phyloP scores from a whole-genome alignment of 140 eudicot species.

The Bidens hawaiensis region DNA sequence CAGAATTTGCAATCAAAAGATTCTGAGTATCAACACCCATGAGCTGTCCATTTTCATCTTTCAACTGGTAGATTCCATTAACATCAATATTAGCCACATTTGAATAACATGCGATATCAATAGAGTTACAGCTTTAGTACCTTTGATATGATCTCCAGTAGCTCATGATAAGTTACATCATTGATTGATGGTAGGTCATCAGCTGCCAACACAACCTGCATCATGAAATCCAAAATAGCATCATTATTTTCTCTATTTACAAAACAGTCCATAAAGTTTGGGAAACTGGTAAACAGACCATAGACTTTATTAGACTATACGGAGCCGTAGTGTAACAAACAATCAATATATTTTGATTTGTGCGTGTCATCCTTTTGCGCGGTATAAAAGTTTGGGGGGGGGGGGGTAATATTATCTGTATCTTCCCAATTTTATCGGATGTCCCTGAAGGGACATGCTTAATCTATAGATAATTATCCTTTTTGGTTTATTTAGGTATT shows the following conservation, averaged over 20 bases:
- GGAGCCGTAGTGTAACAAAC: too few relatives aligned
- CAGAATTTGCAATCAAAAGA: slow-evolving; percentile 90
- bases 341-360: too few relatives aligned
- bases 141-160: slow-evolving; percentile 74
- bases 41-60: slow-evolving; percentile 86
- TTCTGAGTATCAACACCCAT: slow-evolving; percentile 87
- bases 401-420: too few relatives aligned
- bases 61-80: slow-evolving; percentile 48
- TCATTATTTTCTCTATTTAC: too few relatives aligned
- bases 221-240: background rate
- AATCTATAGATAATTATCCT: background rate
- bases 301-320: too few relatives aligned
- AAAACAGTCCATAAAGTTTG: too few relatives aligned
- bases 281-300: too few relatives aligned
- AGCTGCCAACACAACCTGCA: slow-evolving; percentile 95
- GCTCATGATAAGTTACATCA: slow-evolving; percentile 81
- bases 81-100: slow-evolving; percentile 4
- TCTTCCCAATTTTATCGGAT: too few relatives aligned
- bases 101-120: background rate
- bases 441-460: too few relatives aligned
- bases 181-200: slow-evolving; percentile 95
- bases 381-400: too few relatives aligned
- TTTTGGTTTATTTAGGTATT: too few relatives aligned
- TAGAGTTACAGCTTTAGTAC: slow-evolving; percentile 28
- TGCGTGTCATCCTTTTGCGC: too few relatives aligned